Base-by-base conservation (phyloP, 2,329 filamentous ascomycete genomes). In the Ascochyta rabiei region DNA sequence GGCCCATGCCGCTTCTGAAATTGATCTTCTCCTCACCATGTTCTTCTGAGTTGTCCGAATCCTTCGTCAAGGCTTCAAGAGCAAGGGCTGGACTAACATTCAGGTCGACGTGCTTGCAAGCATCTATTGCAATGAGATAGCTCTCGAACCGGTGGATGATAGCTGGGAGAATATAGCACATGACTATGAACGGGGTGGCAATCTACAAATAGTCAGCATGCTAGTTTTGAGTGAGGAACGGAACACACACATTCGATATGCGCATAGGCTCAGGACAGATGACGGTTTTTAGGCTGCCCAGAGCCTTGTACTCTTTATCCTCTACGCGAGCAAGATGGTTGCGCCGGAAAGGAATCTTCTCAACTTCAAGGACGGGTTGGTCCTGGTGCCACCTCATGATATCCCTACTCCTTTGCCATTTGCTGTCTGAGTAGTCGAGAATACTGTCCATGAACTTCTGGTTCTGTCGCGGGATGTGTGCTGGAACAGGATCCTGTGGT, bases 11-110 rank as follows among this genome's bases (percentile, higher is more conserved):
- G 42, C 84, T 80, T 64, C 92, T 89, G 41, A 93, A 86, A 62
- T 92, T 90, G 47, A 91, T 76, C 34, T 89, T 84, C 52, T 88
- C 82, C 30, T 83, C 79, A 0, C 80, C 81, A 56, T 91, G 84
- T 33, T 96, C 90, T 7, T 89, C 89, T 0, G 86, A 87, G 60
- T 93, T 93, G 62, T 96, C 90, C 0, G 89, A 93, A 66, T 97
- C 91, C 69, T 99, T 97, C 0, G 95, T 99, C 52, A 97, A 79
- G 0, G 95, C 92, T 69, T 97, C 93, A 0, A 99, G 80, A 0
- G 93, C 93, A 24, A 96, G 79, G 1, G 83, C 80, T 0, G 90
- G 84, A 0, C 81, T 79, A 13, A 96, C 82, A 0, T 81, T 67
- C 0, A 98, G 79, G 2, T 82, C 82, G 0, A 97, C 75, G 16